Percentiles rank a stretch among this genome's conserved stretches.
Conservation (phyloP, 2,329 filamentous ascomycete species). For the Colletotrichum sansevieriae region DNA sequence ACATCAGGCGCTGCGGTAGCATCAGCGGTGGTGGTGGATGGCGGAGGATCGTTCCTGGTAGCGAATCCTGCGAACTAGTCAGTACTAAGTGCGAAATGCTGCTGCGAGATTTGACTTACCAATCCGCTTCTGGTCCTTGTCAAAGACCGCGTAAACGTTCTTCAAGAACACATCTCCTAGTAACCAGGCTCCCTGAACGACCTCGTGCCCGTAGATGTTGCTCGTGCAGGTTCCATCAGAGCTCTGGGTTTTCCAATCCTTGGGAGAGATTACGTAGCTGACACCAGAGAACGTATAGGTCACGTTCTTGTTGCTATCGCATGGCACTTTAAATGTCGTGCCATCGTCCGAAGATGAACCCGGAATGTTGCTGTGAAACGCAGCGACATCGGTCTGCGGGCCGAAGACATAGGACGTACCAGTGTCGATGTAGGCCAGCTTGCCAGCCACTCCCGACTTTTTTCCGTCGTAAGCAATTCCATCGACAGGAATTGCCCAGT, state of each 20-base stretch:
- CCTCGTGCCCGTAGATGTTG: slow-evolving; percentile 80
- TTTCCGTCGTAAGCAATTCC: slow-evolving; percentile 74
- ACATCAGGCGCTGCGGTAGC: slow-evolving; percentile 22
- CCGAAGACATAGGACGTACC: slow-evolving; percentile 86
- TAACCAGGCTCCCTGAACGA: slow-evolving; percentile 79
- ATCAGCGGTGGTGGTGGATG: slow-evolving; percentile 18
- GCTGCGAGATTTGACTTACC: slow-evolving; percentile 58
- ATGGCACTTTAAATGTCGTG: slow-evolving; percentile 79
- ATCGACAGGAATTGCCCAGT: slow-evolving; percentile 81
- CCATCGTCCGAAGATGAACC: slow-evolving; percentile 69
- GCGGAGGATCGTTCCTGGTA: slow-evolving; percentile 47
- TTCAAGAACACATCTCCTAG: slow-evolving; percentile 88
- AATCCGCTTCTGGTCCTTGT: slow-evolving; percentile 76
- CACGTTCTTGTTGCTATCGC: slow-evolving; percentile 71
- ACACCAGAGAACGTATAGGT: slow-evolving; percentile 77
- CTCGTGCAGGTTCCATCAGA: slow-evolving; percentile 70
- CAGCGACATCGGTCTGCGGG: slow-evolving; percentile 73
- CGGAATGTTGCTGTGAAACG: slow-evolving; percentile 74
- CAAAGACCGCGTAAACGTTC: slow-evolving; percentile 90
- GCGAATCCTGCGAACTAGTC: slow-evolving; percentile 53
- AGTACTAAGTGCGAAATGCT: background rate
- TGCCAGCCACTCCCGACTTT: slow-evolving; percentile 65
- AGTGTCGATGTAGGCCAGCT: slow-evolving; percentile 82
- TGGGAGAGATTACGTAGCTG: slow-evolving; percentile 74
- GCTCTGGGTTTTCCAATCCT: slow-evolving; percentile 75